Evolutionary conservation across 129 eudicot species (phyloP).

Genomic region (Cynara cardunculus): DNA sequence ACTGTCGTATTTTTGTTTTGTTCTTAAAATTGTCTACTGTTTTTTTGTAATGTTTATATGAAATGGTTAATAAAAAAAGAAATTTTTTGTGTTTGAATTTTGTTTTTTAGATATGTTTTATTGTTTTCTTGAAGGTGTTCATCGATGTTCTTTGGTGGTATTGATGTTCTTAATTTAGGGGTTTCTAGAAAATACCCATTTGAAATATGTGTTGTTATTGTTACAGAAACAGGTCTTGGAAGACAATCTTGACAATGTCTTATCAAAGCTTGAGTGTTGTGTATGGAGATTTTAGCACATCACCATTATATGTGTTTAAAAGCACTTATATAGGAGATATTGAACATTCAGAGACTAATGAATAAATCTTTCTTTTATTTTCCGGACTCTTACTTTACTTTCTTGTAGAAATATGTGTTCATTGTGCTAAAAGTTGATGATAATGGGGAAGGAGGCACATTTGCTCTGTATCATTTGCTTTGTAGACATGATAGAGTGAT

Average conservation of each 20-base stretch:
- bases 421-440: constrained; percentile 92
- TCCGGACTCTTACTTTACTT: constrained; percentile 87
- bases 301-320: constrained; percentile 85
- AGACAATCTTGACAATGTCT: constrained; percentile 73
- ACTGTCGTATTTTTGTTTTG: too few species aligned
- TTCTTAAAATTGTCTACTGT: too few species aligned
- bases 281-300: constrained; percentile 95
- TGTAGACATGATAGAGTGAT: constrained; percentile 87
- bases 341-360: constrained; percentile 77
- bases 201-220: background rate
- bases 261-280: constrained; percentile 97
- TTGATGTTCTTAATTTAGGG: constrained; percentile 2
- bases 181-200: constrained; percentile 3
- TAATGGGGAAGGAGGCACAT: constrained; percentile 99
- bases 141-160: too few species aligned
- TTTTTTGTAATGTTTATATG: too few species aligned
- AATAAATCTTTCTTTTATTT: constrained; percentile 82
- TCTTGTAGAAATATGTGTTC: constrained; percentile 82
- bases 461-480: constrained; percentile 78
- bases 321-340: constrained; percentile 95
- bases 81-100: too few species aligned
- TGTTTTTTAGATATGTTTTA: too few species aligned
- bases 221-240: constrained; percentile 88
- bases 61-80: too few species aligned
- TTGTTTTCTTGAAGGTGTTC: too few species aligned